Conservation (phyloP, 78 protist species). For the Dictyostelium firmibasis region DNA sequence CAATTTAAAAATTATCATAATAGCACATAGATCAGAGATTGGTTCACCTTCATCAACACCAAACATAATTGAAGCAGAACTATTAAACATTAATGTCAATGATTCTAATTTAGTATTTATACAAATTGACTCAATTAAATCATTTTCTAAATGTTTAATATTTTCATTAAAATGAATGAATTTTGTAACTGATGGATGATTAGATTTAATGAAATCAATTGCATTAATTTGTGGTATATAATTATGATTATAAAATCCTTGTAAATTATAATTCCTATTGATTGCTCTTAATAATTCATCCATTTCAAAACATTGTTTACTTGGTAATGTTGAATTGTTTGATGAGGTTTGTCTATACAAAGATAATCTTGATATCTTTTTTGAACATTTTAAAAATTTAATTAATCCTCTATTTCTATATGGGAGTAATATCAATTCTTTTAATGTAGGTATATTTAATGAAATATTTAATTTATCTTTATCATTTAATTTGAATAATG, state of each 20-base stretch:
- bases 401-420: background rate
- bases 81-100: background rate
- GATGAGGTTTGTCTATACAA: background rate
- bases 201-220: background rate
- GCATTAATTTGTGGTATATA: background rate
- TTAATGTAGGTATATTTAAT: background rate
- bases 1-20: background rate
- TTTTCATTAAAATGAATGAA: background rate
- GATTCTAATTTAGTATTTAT: background rate
- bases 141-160: background rate
- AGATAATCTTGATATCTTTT: background rate
- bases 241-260: background rate
- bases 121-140: background rate
- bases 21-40: background rate
- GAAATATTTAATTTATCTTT: slow-evolving; percentile 9
- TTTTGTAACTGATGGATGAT: background rate
- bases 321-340: background rate
- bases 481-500: background rate
- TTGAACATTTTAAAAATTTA: background rate
- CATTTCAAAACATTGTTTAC: slow-evolving; percentile 1
- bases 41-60: background rate
- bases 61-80: background rate
- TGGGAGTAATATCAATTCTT: background rate
- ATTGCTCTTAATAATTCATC: background rate
- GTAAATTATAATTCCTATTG: background rate